Percentiles rank a stretch among this genome's conserved stretches.
These are phyloP conservation scores for Globisporangium solare DNA, from an alignment of 352 stramenopile species.

Conservation along the genomic window DNA sequence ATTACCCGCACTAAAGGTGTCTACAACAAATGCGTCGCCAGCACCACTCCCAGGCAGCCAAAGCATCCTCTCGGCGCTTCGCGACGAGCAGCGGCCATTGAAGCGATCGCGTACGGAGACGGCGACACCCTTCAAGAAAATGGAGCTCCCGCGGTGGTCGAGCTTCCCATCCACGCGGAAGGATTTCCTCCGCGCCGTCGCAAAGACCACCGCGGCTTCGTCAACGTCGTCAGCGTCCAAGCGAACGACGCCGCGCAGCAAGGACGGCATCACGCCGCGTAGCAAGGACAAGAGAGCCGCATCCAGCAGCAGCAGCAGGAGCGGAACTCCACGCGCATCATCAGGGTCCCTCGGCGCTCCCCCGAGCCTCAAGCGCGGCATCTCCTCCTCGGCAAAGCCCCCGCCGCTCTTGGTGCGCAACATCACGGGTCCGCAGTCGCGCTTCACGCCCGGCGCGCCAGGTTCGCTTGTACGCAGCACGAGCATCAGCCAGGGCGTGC, in stretches of 20 bases:
- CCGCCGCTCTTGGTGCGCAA: conserved; percentile 30
- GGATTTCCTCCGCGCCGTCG: conserved; percentile 3
- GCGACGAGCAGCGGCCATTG: conserved; percentile 39
- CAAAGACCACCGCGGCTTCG: conserved; percentile 5
- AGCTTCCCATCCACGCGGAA: conserved; percentile 15
- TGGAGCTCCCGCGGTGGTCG: conserved; percentile 17
- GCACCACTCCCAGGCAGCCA: conserved; percentile 13
- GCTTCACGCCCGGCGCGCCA: conserved; percentile 12
- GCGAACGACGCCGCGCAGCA: conserved; percentile 6
- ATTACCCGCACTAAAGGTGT: neutral
- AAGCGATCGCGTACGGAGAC: conserved; percentile 35
- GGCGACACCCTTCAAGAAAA: conserved; percentile 43
- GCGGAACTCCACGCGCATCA: no score
- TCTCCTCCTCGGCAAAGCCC: conserved; percentile 3
- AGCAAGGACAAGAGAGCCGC: no score
- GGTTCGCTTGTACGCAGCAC: conserved; percentile 3
- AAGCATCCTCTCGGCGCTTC: conserved; percentile 66
- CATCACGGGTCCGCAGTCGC: conserved; percentile 15
- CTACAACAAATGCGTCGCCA: conserved; percentile 1
- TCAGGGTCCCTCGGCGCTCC: no score
- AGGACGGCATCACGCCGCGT: conserved; percentile 6
- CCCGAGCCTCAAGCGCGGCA: no score
- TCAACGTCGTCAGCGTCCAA: conserved; percentile 14
- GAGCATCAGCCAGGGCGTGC: neutral
- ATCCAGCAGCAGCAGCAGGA: no score